Evolutionary conservation across 2,329 filamentous ascomycete species (phyloP), one percentile per base, ranked within the genome.

Genomic region (Emergomyces africanus): DNA sequence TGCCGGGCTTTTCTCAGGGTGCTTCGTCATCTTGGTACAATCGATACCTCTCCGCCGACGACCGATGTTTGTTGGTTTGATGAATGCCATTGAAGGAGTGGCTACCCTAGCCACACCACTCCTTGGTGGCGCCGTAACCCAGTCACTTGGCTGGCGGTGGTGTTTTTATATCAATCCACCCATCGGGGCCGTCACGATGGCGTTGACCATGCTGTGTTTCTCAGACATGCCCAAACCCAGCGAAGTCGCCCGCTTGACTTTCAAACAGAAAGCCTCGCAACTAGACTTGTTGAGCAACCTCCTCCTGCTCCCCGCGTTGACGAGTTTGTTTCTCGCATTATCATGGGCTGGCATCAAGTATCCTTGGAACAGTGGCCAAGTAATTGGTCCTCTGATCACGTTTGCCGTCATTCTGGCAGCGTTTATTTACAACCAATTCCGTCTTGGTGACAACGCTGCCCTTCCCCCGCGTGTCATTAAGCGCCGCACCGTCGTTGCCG

Each of bases 61-160:
- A n/a, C 41, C 41, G 41, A 44, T 44, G 41, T 44, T 44, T n/a
- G 41, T 44, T 3, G 41, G 41, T 8, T 8, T 44, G 6, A 10
- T 44, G 20, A n/a, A n/a, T 10, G 41, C 5, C 41, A 44, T 44
- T 9, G 41, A 44, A 44, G 64, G 63, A 3, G 33, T 71, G 9
- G 67, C 67, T 1, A 63, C 64, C 3, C 63, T 72, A 37, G 37
- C 61, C 15, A 69, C 66, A 5, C 71, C 72, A 8, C 55, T 71
- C 10, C 57, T 75, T 8, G 72, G 73, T 14, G 73, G 71, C 44
- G 68, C 65, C 14, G 60, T 74, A 18, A 73, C 68, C 20, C 64
- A 74, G 50, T 64, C 64, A 9, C 51, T 71, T 0, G 64, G 61
- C 20, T 75, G 73, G 72, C 58, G 72, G 48, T 72, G 70, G 67